These are phyloP conservation scores for Phoenix roebelenii DNA, from an alignment of 176 grass and related monocot genomes.

Conservation along the genomic window DNA sequence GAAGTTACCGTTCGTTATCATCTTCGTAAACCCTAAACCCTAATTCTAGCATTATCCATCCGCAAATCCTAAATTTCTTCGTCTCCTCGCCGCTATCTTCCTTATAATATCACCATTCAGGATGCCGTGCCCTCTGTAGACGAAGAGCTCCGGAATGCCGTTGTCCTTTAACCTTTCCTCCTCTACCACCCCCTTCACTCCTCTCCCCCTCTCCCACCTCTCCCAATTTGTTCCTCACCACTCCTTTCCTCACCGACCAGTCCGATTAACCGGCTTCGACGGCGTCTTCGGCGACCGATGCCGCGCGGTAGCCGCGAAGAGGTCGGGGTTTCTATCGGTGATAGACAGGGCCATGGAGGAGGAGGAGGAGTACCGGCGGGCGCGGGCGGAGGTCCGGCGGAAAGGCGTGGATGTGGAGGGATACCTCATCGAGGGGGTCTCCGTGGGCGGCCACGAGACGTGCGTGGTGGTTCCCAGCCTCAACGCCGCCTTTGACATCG, in stretches of 20 bases:
- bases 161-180: background rate
- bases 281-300: background rate
- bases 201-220: slow-evolving; percentile 5
- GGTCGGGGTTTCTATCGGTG: slow-evolving; percentile 51
- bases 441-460: slow-evolving; percentile 91
- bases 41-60: no score
- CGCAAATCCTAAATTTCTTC: no score
- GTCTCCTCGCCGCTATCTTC: no score
- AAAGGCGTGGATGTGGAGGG: slow-evolving; percentile 83
- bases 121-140: no score
- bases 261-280: background rate
- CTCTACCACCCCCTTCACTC: slow-evolving; percentile 3
- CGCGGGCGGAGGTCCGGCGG: slow-evolving; percentile 70
- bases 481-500: slow-evolving; percentile 88
- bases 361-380: slow-evolving; percentile 92
- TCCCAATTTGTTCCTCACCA: slow-evolving; percentile 1
- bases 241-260: background rate
- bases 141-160: background rate
- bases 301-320: slow-evolving; percentile 41
- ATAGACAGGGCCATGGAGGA: slow-evolving; percentile 64
- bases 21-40: no score
- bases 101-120: no score
- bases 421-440: slow-evolving; percentile 64
- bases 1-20: no score
- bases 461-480: slow-evolving; percentile 62